These are phyloP conservation scores for Aspergillus olivimuriae DNA, from an alignment of 495 filamentous ascomycete species.

Conservation along the genomic window DNA sequence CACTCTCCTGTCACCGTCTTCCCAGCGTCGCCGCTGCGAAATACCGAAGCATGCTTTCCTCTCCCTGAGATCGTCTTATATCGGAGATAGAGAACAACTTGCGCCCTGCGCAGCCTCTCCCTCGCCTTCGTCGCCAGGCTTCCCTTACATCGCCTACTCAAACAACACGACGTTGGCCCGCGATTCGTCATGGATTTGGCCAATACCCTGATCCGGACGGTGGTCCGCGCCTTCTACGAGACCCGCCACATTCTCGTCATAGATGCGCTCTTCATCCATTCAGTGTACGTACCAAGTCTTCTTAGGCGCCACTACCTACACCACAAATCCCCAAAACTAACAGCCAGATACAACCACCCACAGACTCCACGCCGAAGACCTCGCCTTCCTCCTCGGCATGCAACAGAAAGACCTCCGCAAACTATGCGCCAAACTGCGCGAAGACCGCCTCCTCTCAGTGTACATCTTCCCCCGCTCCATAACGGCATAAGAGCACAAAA, in stretches of 20 bases:
- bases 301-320: not conserved
- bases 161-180: not conserved
- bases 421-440: slow-evolving; percentile 71
- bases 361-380: slow-evolving; percentile 78
- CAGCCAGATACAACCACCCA: not conserved
- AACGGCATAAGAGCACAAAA: not conserved
- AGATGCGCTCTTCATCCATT: slow-evolving; percentile 89
- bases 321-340: not conserved
- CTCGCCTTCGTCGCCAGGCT: not conserved
- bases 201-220: slow-evolving; percentile 78
- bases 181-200: slow-evolving; percentile 76
- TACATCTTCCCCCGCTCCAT: slow-evolving; percentile 31
- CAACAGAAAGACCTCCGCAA: slow-evolving; percentile 86
- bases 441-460: slow-evolving; percentile 80
- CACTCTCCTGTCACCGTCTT: not conserved
- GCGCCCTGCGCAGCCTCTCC: not conserved
- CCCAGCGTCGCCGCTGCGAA: not conserved
- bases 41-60: not conserved
- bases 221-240: slow-evolving; percentile 88
- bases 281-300: slow-evolving; percentile 50
- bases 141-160: not conserved
- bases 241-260: slow-evolving; percentile 82
- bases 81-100: not conserved
- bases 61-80: not conserved
- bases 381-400: slow-evolving; percentile 77